A percentile compares a stretch with the other conserved stretches of the same genome.
These are phyloP conservation scores for Sporobolomyces pararoseus DNA, from an alignment of 768 basidiomycete species.

Conservation along the genomic window DNA sequence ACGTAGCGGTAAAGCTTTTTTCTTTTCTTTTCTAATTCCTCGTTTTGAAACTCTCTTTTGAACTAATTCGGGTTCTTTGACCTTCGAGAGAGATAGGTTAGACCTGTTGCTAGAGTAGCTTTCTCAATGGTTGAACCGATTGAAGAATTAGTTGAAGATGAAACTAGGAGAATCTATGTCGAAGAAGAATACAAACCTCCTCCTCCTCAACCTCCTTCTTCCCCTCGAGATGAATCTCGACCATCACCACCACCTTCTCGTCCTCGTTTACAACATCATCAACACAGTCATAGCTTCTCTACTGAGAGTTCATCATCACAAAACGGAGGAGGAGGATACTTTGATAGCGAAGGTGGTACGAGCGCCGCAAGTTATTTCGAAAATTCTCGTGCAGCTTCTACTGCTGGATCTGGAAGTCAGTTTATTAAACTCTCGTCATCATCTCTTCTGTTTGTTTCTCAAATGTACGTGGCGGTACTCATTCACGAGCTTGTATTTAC, in stretches of 20 bases:
- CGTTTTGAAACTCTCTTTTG: not conserved
- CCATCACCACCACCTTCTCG: not conserved
- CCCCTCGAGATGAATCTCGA: too few relatives aligned
- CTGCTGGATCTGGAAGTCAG: not conserved
- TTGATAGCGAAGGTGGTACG: not conserved
- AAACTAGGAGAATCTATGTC: not conserved
- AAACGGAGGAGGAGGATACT: not conserved
- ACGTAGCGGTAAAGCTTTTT: not conserved
- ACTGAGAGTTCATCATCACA: too few relatives aligned
- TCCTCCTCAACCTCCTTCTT: too few relatives aligned
- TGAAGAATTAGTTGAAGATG: not conserved
- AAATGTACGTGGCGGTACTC: not conserved
- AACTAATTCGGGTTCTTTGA: not conserved
- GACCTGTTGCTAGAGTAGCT: slow-evolving; percentile 9
- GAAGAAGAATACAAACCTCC: not conserved
- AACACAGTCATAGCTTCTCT: not conserved
- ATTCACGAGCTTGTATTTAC: not conserved
- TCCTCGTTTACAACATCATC: not conserved
- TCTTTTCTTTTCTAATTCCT: not conserved
- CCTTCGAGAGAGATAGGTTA: not conserved
- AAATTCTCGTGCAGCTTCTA: not conserved
- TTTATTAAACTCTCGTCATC: too few relatives aligned
- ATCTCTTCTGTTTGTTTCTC: not conserved
- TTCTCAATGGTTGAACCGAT: not conserved
- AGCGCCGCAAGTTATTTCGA: not conserved